A percentile compares a stretch with the other conserved stretches of the same genome.
Conservation (phyloP, 1,284 basidiomycete species). For the Cystobasidiaceae sp. region DNA sequence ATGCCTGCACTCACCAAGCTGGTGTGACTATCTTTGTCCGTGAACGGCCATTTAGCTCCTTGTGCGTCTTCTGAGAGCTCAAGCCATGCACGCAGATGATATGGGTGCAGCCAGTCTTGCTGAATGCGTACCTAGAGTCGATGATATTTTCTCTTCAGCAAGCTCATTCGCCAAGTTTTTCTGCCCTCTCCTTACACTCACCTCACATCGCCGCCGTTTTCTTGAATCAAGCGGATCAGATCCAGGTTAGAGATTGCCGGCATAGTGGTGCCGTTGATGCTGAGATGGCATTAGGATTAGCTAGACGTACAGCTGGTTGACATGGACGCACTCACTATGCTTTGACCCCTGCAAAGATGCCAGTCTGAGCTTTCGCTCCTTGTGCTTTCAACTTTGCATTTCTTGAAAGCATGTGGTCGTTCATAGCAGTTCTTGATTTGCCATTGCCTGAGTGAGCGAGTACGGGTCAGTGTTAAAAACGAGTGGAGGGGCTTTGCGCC, state of each 20-base stretch:
- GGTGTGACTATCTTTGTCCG: constrained; percentile 26
- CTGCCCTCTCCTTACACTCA: background rate
- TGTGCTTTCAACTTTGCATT: constrained; percentile 27
- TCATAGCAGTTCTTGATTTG: constrained; percentile 13
- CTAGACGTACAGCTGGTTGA: background rate
- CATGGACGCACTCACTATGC: constrained; percentile 15
- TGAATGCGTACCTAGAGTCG: constrained; percentile 27
- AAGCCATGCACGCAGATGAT: constrained; percentile 28
- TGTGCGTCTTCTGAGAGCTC: constrained; percentile 26
- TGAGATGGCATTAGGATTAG: background rate
- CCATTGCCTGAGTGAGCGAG: constrained; percentile 7
- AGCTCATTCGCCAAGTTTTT: background rate
- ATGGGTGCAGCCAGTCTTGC: constrained; percentile 26
- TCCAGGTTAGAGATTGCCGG: constrained; percentile 27
- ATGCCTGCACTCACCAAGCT: constrained; percentile 10
- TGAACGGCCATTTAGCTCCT: constrained; percentile 22
- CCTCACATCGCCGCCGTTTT: constrained; percentile 25
- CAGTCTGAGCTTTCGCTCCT: constrained; percentile 19
- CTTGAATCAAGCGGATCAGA: constrained; percentile 24
- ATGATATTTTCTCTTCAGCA: too few relatives aligned
- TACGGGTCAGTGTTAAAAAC: background rate
- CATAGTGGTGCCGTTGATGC: constrained; percentile 28
- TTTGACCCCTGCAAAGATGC: constrained; percentile 21
- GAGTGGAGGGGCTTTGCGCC: background rate
- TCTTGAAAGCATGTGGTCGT: constrained; percentile 4